Conservation (phyloP, 2,329 filamentous ascomycete genomes). For the Bisporella sp. region DNA sequence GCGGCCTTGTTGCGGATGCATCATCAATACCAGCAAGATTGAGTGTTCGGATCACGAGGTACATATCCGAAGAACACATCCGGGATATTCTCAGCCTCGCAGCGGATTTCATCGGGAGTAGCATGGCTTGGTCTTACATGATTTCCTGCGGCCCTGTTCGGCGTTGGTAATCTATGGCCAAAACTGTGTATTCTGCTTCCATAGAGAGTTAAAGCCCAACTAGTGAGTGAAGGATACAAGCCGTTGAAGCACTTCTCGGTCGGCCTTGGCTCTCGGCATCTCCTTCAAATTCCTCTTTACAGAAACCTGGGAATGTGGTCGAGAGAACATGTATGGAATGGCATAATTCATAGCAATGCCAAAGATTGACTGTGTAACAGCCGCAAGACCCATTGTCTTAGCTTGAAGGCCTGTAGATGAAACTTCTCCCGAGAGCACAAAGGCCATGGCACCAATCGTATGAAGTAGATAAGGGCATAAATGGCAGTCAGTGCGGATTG, state of each 20-base stretch:
- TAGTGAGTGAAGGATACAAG: conserved; percentile 7
- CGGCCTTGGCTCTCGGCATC: conserved; percentile 11
- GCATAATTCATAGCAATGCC: conserved; percentile 41
- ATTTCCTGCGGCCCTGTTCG: too few species aligned
- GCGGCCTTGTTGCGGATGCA: too few species aligned
- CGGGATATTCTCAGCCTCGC: too few species aligned
- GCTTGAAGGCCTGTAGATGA: conserved; percentile 30
- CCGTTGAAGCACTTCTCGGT: conserved; percentile 8
- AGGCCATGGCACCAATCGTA: conserved; percentile 35
- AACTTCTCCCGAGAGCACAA: conserved; percentile 33
- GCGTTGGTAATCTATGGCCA: too few species aligned
- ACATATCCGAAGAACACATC: too few species aligned
- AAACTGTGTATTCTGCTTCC: too few species aligned
- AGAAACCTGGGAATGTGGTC: conserved; percentile 5
- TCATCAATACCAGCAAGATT: too few species aligned
- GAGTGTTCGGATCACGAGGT: too few species aligned
- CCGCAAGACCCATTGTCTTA: conserved; percentile 33
- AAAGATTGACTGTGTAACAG: conserved; percentile 32
- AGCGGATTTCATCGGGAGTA: too few species aligned
- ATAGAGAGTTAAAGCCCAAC: conserved; percentile 9
- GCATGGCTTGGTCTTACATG: too few species aligned
- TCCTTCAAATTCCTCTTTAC: conserved; percentile 6
- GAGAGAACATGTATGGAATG: conserved; percentile 40
- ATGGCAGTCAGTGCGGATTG: conserved; percentile 31
- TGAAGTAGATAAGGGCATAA: conserved; percentile 33